Base-by-base conservation (phyloP, 768 basidiomycete genomes). In the Mycena capillaripes region DNA sequence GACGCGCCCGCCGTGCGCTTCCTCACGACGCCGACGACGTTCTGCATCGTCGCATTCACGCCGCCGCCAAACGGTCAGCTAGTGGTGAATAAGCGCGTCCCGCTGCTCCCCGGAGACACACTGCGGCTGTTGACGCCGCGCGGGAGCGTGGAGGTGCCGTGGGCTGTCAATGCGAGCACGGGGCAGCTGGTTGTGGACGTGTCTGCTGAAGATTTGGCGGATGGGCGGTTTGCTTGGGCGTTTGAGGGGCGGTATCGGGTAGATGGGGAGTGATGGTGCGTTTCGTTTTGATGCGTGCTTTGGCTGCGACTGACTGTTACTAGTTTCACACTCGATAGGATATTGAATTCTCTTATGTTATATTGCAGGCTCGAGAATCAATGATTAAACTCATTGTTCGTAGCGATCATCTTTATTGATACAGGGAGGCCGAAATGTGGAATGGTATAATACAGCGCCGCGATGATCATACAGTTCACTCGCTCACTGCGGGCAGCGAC, bases 41-140 rank as follows among this genome's bases (percentile, higher is more conserved):
- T 90, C 71, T 90, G 87, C 72, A 82, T 90, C 71, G 77, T 89
- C 44, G 80, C 85, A 0, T 85, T 90, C 62, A 70, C 79, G 34
- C 77, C 77, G 12, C 88, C 88, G 0, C 60, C 66, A 0, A 34
- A 79, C 2, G 82, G 84, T 0, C 59, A 76, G 3, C 60, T 89
- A 1, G 75, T 79, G 1, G 77, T 90, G 0, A 82, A 81, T 2
- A 82, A 81, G 38, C 80, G 80, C 23, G 72, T 89, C 8, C 88
- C 89, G 1, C 70, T 90, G 21, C 76, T 85, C 4, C 68, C 78
- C 2, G 86, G 86, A 3, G 89, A 90, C 71, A 75, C 64, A 0
- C 79, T 90, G 23, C 73, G 64, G 23, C 66, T 89, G 19, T 81
- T 89, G 16, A 78, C 82, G 8, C 84, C 84, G 8, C 65, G 21